Evolutionary conservation across 2,329 filamentous ascomycete genomes (phyloP).

Genomic region (Penicillium olsonii): DNA sequence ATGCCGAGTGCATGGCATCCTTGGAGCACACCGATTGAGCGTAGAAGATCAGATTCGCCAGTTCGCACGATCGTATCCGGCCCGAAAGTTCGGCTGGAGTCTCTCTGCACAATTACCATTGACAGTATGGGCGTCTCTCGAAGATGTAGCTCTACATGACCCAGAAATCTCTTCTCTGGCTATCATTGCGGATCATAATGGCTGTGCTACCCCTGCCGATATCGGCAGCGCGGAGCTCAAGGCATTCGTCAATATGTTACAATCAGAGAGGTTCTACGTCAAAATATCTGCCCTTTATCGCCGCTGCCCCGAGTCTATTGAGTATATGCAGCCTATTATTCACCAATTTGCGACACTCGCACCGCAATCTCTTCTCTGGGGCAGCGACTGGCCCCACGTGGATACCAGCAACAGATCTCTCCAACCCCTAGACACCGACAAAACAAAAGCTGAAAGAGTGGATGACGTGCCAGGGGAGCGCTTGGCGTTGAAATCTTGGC

Average conservation of each 20-base stretch:
- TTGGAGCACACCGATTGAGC: not conserved
- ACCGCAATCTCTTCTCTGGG: conserved; percentile 8
- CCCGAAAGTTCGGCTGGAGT: conserved; percentile 9
- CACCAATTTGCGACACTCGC: conserved; percentile 4
- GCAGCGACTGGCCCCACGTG: conserved; percentile 19
- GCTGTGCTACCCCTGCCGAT: conserved; percentile 4
- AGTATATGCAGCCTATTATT: conserved; percentile 11
- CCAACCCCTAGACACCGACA: not conserved
- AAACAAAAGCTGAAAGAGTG: not conserved
- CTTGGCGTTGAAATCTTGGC: conserved; percentile 3
- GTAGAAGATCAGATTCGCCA: conserved; percentile 5
- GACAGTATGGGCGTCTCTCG: conserved; percentile 8
- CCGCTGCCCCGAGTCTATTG: not conserved
- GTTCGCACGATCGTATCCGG: conserved; percentile 12
- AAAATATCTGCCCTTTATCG: conserved; percentile 15
- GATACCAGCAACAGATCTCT: conserved; percentile 1
- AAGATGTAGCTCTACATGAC: conserved; percentile 8
- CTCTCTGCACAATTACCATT: conserved; percentile 16
- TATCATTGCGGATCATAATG: conserved; percentile 13
- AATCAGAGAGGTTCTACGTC: conserved; percentile 4
- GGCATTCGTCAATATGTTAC: conserved; percentile 5
- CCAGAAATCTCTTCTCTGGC: not conserved
- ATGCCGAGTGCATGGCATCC: conserved; percentile 11
- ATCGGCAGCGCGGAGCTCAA: not conserved
- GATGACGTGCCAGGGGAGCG: conserved; percentile 4